phyloP scores from a whole-genome alignment of 2,329 filamentous ascomycete species.

The Penicillium paneum region DNA sequence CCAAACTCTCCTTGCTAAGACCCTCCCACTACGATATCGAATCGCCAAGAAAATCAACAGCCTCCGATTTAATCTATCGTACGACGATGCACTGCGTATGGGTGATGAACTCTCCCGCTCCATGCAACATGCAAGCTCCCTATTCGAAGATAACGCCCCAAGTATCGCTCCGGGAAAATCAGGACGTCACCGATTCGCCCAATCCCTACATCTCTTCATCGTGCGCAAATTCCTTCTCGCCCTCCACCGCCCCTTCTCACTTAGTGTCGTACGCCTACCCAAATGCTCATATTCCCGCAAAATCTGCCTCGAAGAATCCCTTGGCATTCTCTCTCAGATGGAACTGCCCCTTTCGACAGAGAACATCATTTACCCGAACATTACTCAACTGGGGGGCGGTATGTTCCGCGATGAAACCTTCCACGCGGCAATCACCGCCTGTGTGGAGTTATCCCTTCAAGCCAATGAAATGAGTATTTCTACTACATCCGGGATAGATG shows the following conservation, averaged over 20 bases:
- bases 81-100: slow-evolving; percentile 34
- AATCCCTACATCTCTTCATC: slow-evolving; percentile 49
- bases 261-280: slow-evolving; percentile 32
- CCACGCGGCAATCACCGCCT: slow-evolving; percentile 33
- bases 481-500: slow-evolving; percentile 14
- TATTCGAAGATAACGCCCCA: slow-evolving; percentile 23
- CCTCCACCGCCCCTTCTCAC: slow-evolving; percentile 48
- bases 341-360: slow-evolving; percentile 18
- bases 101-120: slow-evolving; percentile 28
- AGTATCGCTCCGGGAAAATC: slow-evolving; percentile 4
- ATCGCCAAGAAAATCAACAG: slow-evolving; percentile 32
- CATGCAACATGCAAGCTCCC: slow-evolving; percentile 21
- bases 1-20: slow-evolving; percentile 28
- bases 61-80: slow-evolving; percentile 30
- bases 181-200: slow-evolving; percentile 26
- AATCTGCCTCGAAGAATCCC: slow-evolving; percentile 35
- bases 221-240: slow-evolving; percentile 55
- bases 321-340: slow-evolving; percentile 36
- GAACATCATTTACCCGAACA: slow-evolving; percentile 25
- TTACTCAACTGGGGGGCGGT: slow-evolving; percentile 32
- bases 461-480: slow-evolving; percentile 24
- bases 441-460: slow-evolving; percentile 33
- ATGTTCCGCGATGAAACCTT: slow-evolving; percentile 38
- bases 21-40: slow-evolving; percentile 29
- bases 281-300: slow-evolving; percentile 40